phyloP scores from a whole-genome alignment of 2,329 filamentous ascomycete genomes.

The Hansfordia pulvinata region DNA sequence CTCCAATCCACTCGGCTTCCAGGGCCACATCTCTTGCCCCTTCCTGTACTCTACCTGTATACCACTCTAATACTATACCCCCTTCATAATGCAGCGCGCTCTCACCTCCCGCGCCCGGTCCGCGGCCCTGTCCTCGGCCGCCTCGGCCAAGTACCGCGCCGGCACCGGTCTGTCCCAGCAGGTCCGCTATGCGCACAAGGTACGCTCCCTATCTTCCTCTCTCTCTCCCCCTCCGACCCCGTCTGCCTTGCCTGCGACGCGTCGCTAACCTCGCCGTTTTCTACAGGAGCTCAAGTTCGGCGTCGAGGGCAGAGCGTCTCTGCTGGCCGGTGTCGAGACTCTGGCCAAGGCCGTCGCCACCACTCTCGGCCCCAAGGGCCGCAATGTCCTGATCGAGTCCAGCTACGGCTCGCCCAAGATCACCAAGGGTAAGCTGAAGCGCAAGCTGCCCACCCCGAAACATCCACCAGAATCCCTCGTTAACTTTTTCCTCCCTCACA shows the following conservation, averaged over 20 bases:
- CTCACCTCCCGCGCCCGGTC: constrained; percentile 70
- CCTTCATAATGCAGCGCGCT: constrained; percentile 81
- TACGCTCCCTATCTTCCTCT: constrained; percentile 23
- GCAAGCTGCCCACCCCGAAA: not conserved
- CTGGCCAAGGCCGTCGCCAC: constrained; percentile 92
- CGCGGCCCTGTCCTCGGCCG: constrained; percentile 61
- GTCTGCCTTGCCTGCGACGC: constrained; percentile 6
- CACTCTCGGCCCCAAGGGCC: constrained; percentile 92
- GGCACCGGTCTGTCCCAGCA: constrained; percentile 63
- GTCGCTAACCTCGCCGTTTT: constrained; percentile 8
- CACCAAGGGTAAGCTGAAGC: constrained; percentile 67
- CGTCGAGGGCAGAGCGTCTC: constrained; percentile 78
- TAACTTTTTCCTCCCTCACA: constrained; percentile 21
- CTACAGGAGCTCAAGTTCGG: constrained; percentile 92
- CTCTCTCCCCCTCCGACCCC: constrained; percentile 1
- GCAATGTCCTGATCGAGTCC: constrained; percentile 97
- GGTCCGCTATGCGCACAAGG: constrained; percentile 96
- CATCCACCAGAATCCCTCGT: not conserved
- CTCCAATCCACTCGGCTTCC: constrained; percentile 7
- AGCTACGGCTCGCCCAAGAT: constrained; percentile 99
- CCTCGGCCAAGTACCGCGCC: constrained; percentile 49
- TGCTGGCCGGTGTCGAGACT: constrained; percentile 91
- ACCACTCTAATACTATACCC: constrained; percentile 16
- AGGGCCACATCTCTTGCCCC: constrained; percentile 10
- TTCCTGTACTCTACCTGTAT: constrained; percentile 16